Evolutionary conservation across 306 rosid species (phyloP).

Genomic region (Medicago arabica): DNA sequence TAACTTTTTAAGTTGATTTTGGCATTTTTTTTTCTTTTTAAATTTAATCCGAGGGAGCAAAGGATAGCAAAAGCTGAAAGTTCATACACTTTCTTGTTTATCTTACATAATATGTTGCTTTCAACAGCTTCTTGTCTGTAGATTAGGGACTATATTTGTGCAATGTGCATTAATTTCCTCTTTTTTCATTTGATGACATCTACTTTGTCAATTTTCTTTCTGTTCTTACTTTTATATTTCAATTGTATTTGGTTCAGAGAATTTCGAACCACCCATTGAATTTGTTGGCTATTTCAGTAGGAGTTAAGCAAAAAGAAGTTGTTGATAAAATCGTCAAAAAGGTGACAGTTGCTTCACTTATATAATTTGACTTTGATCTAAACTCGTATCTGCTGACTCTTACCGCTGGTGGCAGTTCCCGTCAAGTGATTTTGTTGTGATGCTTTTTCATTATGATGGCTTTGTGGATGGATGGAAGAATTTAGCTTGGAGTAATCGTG

Average conservation of each 20-base stretch:
- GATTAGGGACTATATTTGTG: too few relatives aligned
- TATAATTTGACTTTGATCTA: slow-evolving; percentile 22
- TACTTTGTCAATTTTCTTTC: background rate
- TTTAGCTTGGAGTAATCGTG: slow-evolving; percentile 53
- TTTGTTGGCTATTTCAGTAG: slow-evolving; percentile 87
- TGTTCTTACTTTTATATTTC: background rate
- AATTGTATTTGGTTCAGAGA: slow-evolving; percentile 47
- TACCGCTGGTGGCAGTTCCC: slow-evolving; percentile 49
- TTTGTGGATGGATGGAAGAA: slow-evolving; percentile 57
- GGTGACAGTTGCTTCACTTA: slow-evolving; percentile 53
- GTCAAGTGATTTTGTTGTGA: slow-evolving; percentile 54
- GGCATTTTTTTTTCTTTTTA: too few relatives aligned
- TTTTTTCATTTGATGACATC: too few relatives aligned
- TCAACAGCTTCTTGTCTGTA: too few relatives aligned
- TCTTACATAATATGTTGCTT: too few relatives aligned
- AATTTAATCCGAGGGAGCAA: too few relatives aligned
- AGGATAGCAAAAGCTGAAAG: too few relatives aligned
- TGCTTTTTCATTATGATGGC: slow-evolving; percentile 69
- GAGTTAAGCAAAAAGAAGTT: slow-evolving; percentile 76
- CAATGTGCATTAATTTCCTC: too few relatives aligned
- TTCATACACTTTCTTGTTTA: too few relatives aligned
- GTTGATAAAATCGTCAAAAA: slow-evolving; percentile 74
- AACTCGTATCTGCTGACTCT: slow-evolving; percentile 27
- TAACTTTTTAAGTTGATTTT: too few relatives aligned
- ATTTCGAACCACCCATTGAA: slow-evolving; percentile 54